These are phyloP conservation scores for Coriaria nepalensis DNA, from an alignment of 306 rosid species.

Conservation along the genomic window DNA sequence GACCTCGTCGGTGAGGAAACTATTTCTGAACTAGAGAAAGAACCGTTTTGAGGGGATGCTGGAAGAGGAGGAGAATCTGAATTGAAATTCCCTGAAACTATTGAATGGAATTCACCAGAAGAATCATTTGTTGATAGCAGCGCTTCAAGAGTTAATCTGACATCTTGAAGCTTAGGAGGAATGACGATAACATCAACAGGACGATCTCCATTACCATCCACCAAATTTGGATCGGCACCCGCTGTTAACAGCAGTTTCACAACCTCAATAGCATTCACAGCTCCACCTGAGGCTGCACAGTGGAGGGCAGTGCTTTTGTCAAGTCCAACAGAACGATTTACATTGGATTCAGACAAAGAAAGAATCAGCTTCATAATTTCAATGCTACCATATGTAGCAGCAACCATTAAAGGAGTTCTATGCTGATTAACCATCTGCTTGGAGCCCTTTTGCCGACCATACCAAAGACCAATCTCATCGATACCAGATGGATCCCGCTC, in stretches of 20 bases:
- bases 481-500: conserved; percentile 57
- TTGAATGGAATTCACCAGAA: conserved; percentile 31
- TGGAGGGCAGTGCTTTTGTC: conserved; percentile 92
- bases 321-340: conserved; percentile 46
- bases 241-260: conserved; percentile 67
- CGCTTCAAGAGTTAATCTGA: conserved; percentile 40
- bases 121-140: conserved; percentile 48
- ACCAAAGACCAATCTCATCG: conserved; percentile 82
- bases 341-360: conserved; percentile 43
- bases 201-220: conserved; percentile 60
- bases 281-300: conserved; percentile 88
- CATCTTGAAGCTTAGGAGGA: conserved; percentile 43
- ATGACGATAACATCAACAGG: conserved; percentile 55
- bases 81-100: conserved; percentile 27
- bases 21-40: conserved; percentile 45
- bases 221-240: conserved; percentile 63
- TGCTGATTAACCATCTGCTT: conserved; percentile 77
- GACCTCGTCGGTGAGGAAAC: conserved; percentile 30
- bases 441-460: conserved; percentile 67
- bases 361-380: conserved; percentile 61
- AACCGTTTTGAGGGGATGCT: conserved; percentile 49
- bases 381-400: conserved; percentile 80
- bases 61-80: conserved; percentile 49
- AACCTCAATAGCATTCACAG: conserved; percentile 53
- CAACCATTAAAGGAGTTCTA: conserved; percentile 84